phyloP scores from a whole-genome alignment of 1,139 yeast species.

The Hyphopichia khmerensis region DNA sequence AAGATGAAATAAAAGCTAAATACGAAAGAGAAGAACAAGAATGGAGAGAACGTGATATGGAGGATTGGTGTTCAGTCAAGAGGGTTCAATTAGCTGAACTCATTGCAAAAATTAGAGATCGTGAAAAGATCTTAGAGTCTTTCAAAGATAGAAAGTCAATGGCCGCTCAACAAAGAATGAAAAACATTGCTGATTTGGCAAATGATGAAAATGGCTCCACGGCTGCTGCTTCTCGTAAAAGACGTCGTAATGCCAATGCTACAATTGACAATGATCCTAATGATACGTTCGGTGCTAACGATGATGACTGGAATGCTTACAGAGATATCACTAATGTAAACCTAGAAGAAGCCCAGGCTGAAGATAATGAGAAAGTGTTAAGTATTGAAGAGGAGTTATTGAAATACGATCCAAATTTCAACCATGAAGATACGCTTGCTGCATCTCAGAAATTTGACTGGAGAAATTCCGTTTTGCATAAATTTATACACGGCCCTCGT shows the following conservation, averaged over 20 bases:
- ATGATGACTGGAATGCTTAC: constrained; percentile 93
- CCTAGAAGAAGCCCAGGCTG: constrained; percentile 72
- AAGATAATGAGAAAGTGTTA: constrained; percentile 59
- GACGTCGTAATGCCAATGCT: constrained; percentile 55
- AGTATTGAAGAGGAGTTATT: constrained; percentile 72
- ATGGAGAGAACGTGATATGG: constrained; percentile 75
- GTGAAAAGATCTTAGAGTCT: constrained; percentile 70
- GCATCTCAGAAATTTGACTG: constrained; percentile 81
- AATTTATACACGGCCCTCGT: constrained; percentile 87
- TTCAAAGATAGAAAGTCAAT: constrained; percentile 84
- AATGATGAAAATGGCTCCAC: constrained; percentile 58
- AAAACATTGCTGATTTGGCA: constrained; percentile 83
- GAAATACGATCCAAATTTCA: constrained; percentile 80
- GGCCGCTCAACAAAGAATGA: constrained; percentile 93
- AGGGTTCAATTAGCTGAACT: constrained; percentile 59
- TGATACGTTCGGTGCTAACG: constrained; percentile 94
- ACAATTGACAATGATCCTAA: constrained; percentile 88
- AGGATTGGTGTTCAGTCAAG: constrained; percentile 77
- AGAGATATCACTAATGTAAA: constrained; percentile 76
- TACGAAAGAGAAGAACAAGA: constrained; percentile 61
- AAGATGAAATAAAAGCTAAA: constrained; percentile 54
- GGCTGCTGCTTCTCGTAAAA: constrained; percentile 37
- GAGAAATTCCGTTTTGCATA: constrained; percentile 75
- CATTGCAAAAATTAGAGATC: constrained; percentile 61
- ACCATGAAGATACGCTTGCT: constrained; percentile 74